Base-by-base conservation (phyloP, 805 yeast genomes). In the Wickerhamiella galacta region DNA sequence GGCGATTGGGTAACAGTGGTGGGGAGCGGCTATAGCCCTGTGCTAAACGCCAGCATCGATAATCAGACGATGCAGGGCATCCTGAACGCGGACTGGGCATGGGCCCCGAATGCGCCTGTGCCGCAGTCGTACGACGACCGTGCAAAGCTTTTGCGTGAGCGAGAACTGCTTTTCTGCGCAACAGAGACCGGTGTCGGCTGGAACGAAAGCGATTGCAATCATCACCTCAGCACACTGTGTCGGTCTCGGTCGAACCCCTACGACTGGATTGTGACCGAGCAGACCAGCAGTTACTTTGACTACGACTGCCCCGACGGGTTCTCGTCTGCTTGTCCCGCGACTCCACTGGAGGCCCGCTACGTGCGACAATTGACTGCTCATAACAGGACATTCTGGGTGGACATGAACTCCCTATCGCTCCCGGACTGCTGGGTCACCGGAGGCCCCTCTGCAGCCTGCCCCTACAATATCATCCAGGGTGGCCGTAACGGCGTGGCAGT, bases 361-460 rank as follows among this genome's bases (percentile, higher is more conserved):
- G 34, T 0, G 7, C 10, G 12, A 24, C 28, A 6, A 12, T n/a
- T n/a, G n/a, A n/a, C n/a, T n/a, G n/a, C n/a, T n/a, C n/a, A n/a
- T n/a, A n/a, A n/a, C n/a, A n/a, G n/a, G n/a, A 67, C 68, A 0
- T 57, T 71, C 0, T 85, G 95, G 95, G 68, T 82, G 3, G 82
- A 81, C 53, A 44, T 82, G 40, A 85, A 87, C 49, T 80, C 85
- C 12, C 63, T 87, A 16, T 67, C 80, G 1, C 71, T 73, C 15
- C 55, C 64, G 3, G 67, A 71, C 34, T 85, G 96, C 48, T 87
- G 90, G 85, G 83, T 83, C 4, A 53, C 68, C 9, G 94, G 93
- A 1, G 94, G 93, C 0, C 70, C 81, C 0, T 62, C 68, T 39
- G 75, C 87, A 0, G 48, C 57, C 20, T 85, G 96, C 49, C 95